phyloP scores from a whole-genome alignment of 495 filamentous ascomycete genomes.

The Xylaria scruposa region DNA sequence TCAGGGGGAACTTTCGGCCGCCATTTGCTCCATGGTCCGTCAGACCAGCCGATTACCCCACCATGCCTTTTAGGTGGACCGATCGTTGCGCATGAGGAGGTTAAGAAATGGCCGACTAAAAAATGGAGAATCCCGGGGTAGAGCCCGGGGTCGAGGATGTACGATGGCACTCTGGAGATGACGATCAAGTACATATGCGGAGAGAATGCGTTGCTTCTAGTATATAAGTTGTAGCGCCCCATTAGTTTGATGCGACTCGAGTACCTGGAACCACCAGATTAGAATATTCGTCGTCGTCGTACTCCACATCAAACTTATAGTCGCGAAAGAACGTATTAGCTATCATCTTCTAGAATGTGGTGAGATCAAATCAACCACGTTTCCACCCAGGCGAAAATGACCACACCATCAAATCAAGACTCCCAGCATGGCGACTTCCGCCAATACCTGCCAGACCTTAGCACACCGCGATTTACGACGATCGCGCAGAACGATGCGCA shows the following conservation, averaged over 20 bases:
- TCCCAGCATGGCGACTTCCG: constrained; percentile 51
- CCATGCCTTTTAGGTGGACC: background rate
- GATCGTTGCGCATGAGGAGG: background rate
- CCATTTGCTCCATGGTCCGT: background rate
- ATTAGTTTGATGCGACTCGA: background rate
- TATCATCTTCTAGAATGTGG: background rate
- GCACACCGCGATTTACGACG: constrained; percentile 63
- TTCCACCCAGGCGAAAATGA: constrained; percentile 25
- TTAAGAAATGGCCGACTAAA: constrained; percentile 1
- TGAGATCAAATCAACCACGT: too few species aligned
- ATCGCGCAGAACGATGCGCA: constrained; percentile 69
- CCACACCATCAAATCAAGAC: constrained; percentile 29
- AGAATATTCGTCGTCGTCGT: background rate
- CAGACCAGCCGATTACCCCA: constrained; percentile 11
- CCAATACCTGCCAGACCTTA: constrained; percentile 67
- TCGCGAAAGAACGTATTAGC: background rate
- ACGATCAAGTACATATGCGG: background rate
- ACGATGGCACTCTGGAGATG: too few species aligned
- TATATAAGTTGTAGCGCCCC: background rate
- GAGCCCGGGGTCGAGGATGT: background rate
- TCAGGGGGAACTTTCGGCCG: constrained; percentile 23
- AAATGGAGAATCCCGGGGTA: background rate
- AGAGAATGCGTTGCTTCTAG: background rate
- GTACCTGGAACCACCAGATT: background rate
- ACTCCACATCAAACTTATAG: background rate